Base-by-base conservation (phyloP, 2,329 filamentous ascomycete genomes). In the Tolypocladium endophyticum region DNA sequence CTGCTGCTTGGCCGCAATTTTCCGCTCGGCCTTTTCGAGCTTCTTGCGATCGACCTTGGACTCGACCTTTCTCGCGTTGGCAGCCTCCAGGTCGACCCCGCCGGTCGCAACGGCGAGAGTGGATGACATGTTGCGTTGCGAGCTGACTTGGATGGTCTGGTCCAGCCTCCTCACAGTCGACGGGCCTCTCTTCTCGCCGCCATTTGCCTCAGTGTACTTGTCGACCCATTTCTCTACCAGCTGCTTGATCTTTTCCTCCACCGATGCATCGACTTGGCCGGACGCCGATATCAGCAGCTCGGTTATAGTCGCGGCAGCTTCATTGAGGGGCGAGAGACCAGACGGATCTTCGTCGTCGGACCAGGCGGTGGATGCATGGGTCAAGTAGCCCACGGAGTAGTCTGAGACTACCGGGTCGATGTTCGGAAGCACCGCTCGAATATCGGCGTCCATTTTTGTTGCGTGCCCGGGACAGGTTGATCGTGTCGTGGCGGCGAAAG, bases 41-140 rank as follows among this genome's bases (percentile, higher is more conserved):
- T 99, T 99, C 87, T 97, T 99, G 72, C 88, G 87, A 77, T 99
- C 94, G 62, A 99, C 94, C 72, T 93, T 91, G 68, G 93, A 97
- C 78, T 99, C 94, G 61, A 99, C 90, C 77, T 97, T 97, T 69
- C 93, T 85, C 45, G 85, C 82, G 71, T 95, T 96, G 71, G 92
- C 92, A 60, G 93, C 95, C 75, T 99, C 94, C 33, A 99, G 82
- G 71, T 99, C 94, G 45, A 99, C 91, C 61, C 82, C 87, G 59
- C 86, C 90, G 58, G 88, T 89, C 9, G 92, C 85, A 57, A 99
- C 86, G 28, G 92, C 93, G 65, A 99, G 77, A 3, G 94, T 99
- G 7, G 94, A 96, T 38, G 94, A 99, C 77, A 99, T 93, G 75
- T 96, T 97, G 65, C 91, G 85, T 77, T 96, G 91, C 33, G 92